Conservation (phyloP, 139 green algal species). For the Tetraselmis chui region DNA sequence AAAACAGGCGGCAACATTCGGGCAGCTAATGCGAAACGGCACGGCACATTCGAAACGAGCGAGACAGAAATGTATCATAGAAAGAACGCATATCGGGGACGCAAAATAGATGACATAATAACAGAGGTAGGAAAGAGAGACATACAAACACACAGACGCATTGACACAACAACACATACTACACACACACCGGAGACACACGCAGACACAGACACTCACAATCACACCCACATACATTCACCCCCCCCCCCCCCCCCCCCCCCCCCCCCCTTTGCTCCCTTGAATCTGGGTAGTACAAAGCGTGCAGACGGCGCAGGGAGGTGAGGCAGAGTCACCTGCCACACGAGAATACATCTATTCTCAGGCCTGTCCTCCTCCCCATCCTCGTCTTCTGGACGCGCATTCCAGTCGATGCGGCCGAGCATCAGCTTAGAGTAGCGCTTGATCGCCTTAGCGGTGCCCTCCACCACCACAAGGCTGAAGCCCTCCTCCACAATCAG, state of each 20-base stretch:
- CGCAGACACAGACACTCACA: too few relatives aligned
- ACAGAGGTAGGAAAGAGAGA: too few relatives aligned
- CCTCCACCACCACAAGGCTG: constrained; percentile 79
- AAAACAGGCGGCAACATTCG: too few relatives aligned
- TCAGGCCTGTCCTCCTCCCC: constrained; percentile 38
- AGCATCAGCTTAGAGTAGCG: constrained; percentile 94
- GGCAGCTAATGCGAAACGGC: too few relatives aligned
- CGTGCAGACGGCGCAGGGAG: background rate
- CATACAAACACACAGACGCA: too few relatives aligned
- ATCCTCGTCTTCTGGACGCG: constrained; percentile 30
- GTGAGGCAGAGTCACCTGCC: constrained; percentile 6
- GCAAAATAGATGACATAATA: too few relatives aligned
- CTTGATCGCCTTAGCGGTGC: constrained; percentile 50
- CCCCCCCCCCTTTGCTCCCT: background rate
- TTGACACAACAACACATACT: too few relatives aligned
- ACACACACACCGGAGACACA: too few relatives aligned
- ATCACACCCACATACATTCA: too few relatives aligned
- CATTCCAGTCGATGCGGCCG: constrained; percentile 85
- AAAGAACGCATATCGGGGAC: too few relatives aligned
- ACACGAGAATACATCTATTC: constrained; percentile 5
- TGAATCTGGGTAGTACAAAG: background rate
- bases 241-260: background rate
- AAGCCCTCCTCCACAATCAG: constrained; percentile 27
- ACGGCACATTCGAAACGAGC: too few relatives aligned
- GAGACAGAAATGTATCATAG: too few relatives aligned